A percentile compares a stretch with the other conserved stretches of the same genome.
Conservation (phyloP, 2,329 filamentous ascomycete species). For the Colletotrichum eleusines region DNA sequence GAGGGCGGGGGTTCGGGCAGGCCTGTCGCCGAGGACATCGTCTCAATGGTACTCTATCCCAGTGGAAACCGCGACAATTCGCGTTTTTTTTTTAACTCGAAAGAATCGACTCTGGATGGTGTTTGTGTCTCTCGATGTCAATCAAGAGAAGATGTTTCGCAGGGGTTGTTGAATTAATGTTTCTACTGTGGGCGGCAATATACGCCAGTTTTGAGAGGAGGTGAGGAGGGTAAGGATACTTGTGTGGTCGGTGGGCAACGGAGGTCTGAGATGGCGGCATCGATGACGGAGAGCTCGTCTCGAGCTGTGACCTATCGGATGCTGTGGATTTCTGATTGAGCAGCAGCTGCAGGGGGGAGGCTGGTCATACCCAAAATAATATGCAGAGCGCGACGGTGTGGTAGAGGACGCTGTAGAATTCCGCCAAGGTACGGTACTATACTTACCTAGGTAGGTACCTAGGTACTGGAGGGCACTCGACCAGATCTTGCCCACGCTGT, state of each 20-base stretch:
- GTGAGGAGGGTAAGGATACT: not conserved
- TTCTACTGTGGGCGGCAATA: not conserved
- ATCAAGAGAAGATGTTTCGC: not conserved
- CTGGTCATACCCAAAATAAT: not conserved
- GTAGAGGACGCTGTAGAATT: constrained; percentile 7
- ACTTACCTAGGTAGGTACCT: not conserved
- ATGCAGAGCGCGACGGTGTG: constrained; percentile 10
- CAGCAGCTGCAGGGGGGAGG: constrained; percentile 7
- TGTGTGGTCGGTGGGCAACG: constrained; percentile 6
- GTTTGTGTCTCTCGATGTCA: not conserved
- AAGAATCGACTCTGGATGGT: not conserved
- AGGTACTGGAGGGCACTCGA: too few relatives aligned
- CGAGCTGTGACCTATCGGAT: constrained; percentile 38
- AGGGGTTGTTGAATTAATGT: constrained; percentile 2
- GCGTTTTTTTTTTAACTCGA: not conserved
- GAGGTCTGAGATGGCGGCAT: constrained; percentile 34
- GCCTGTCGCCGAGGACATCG: constrained; percentile 78
- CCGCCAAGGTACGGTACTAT: not conserved
- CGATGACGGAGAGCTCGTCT: constrained; percentile 39
- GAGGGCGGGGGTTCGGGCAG: constrained; percentile 65
- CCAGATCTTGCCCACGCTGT: not conserved
- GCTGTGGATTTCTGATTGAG: constrained; percentile 34
- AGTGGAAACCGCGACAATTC: not conserved
- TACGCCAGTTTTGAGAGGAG: constrained; percentile 15
- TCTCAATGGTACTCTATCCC: constrained; percentile 5